Conservation (phyloP, 768 basidiomycete genomes). For the Steccherinum ochraceum region DNA sequence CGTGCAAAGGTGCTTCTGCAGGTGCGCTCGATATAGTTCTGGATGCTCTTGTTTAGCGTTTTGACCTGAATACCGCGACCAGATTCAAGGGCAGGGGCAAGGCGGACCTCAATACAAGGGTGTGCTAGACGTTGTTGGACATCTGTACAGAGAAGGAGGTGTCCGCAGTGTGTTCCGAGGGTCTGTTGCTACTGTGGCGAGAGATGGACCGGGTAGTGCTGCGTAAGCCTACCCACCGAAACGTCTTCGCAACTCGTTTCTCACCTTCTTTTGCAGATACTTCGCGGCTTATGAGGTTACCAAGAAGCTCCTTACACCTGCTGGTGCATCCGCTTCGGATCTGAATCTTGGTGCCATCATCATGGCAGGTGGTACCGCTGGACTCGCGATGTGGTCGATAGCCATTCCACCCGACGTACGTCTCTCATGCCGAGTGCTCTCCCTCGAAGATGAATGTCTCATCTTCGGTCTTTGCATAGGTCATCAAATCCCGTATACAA, state of each 20-base stretch:
- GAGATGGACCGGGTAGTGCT: constrained; percentile 96
- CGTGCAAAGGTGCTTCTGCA: constrained; percentile 95
- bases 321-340: constrained; percentile 70
- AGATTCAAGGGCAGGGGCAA: constrained; percentile 94
- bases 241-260: not conserved
- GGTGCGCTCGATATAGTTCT: constrained; percentile 33
- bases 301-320: constrained; percentile 81
- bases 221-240: constrained; percentile 51
- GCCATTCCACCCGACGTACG: constrained; percentile 95
- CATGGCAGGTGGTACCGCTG: constrained; percentile 88
- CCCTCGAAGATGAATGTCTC: not conserved
- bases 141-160: constrained; percentile 93
- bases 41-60: constrained; percentile 6
- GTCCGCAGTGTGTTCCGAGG: constrained; percentile 89
- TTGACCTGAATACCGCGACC: constrained; percentile 8
- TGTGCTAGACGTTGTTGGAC: constrained; percentile 83
- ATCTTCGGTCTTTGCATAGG: constrained; percentile 40
- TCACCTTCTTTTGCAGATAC: constrained; percentile 50
- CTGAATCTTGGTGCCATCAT: constrained; percentile 85
- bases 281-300: constrained; percentile 96
- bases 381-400: constrained; percentile 97
- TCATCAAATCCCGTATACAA: constrained; percentile 92
- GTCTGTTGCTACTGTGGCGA: constrained; percentile 84
- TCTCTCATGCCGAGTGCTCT: constrained; percentile 12
- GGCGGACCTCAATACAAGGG: constrained; percentile 79